Evolutionary conservation across 176 grass and related monocot genomes (phyloP).

Genomic region (Bonia amplexicaulis): DNA sequence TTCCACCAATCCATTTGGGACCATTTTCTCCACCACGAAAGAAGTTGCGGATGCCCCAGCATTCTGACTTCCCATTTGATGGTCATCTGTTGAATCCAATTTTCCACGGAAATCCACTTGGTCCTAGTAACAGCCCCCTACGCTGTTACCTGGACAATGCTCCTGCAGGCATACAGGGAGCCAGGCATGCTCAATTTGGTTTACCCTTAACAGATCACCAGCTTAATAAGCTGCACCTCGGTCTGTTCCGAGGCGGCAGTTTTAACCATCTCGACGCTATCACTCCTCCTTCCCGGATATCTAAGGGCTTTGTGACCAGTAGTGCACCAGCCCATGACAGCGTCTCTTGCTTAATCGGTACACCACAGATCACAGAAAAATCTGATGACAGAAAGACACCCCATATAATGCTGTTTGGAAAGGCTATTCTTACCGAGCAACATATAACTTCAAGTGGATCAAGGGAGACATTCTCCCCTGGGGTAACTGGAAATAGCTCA

Average conservation of each 20-base stretch:
- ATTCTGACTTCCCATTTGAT: constrained; percentile 58
- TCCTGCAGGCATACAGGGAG: constrained; percentile 99
- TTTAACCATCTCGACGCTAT: constrained; percentile 43
- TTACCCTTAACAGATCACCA: constrained; percentile 60
- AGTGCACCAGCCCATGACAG: constrained; percentile 43
- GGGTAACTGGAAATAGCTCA: constrained; percentile 35
- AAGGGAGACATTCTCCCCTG: constrained; percentile 44
- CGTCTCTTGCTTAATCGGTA: constrained; percentile 60
- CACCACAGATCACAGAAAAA: constrained; percentile 48
- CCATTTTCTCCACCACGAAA: constrained; percentile 72
- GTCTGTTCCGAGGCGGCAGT: constrained; percentile 51
- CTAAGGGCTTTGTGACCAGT: constrained; percentile 43
- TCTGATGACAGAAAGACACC: constrained; percentile 41
- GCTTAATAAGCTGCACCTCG: constrained; percentile 63
- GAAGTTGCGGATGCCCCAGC: constrained; percentile 52
- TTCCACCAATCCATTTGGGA: constrained; percentile 60
- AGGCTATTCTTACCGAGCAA: constrained; percentile 62
- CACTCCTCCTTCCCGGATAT: constrained; percentile 41
- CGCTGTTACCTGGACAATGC: constrained; percentile 64
- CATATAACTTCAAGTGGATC: constrained; percentile 60
- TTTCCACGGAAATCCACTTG: constrained; percentile 64
- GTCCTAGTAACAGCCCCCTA: constrained; percentile 51
- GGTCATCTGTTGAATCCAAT: constrained; percentile 52
- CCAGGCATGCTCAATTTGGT: constrained; percentile 98
- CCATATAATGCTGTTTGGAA: constrained; percentile 70